These are phyloP conservation scores for Aleurites moluccanus DNA, from an alignment of 441 rosid species.

Conservation along the genomic window DNA sequence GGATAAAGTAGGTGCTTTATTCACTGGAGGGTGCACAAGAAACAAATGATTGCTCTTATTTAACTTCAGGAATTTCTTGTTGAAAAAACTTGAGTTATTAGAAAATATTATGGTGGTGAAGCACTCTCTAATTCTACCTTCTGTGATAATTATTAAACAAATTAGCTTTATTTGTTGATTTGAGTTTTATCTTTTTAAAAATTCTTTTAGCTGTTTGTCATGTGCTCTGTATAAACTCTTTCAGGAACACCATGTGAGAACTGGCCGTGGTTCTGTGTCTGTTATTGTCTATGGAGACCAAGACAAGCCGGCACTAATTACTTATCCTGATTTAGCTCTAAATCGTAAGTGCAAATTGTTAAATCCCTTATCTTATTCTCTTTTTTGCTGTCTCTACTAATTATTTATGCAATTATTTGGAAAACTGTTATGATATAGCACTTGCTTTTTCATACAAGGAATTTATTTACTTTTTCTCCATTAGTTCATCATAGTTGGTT, in stretches of 20 bases:
- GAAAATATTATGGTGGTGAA: constrained; percentile 20
- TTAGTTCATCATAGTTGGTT: neutral
- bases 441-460: neutral
- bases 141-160: constrained; percentile 3
- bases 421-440: neutral
- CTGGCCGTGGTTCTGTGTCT: constrained; percentile 63
- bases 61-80: constrained; percentile 14
- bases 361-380: neutral
- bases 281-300: constrained; percentile 83
- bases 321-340: constrained; percentile 90
- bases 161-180: constrained; percentile 8
- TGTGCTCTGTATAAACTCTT: constrained; percentile 18
- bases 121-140: neutral
- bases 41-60: constrained; percentile 20
- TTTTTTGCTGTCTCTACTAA: neutral
- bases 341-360: constrained; percentile 50
- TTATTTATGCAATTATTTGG: neutral
- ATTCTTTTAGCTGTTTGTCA: constrained; percentile 20
- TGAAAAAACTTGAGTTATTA: constrained; percentile 7
- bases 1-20: constrained; percentile 36
- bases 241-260: constrained; percentile 73
- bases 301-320: constrained; percentile 84
- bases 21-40: constrained; percentile 30
- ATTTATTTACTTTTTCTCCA: neutral
- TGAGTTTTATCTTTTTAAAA: constrained; percentile 1